A percentile compares a stretch with the other conserved stretches of the same genome.
Evolutionary conservation across 371 early-diverging fungal species (phyloP).

Genomic region (Gilbertella persicaria): DNA sequence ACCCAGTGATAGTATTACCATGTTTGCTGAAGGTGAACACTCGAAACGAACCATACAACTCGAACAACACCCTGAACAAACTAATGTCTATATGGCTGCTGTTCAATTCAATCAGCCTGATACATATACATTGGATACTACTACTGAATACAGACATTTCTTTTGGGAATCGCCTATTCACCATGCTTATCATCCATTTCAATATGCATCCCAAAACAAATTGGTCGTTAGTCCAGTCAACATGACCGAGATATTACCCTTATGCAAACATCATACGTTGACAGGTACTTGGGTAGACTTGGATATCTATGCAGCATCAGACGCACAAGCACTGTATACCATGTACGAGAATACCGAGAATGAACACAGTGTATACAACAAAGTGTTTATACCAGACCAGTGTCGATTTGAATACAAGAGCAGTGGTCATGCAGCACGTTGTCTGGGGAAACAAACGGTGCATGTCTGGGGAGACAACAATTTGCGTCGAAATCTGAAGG

Average conservation of each 20-base stretch:
- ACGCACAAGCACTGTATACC: constrained; percentile 33
- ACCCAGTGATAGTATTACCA: constrained; percentile 36
- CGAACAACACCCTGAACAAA: constrained; percentile 30
- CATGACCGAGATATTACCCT: constrained; percentile 8
- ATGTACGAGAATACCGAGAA: constrained; percentile 39
- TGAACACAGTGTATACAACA: constrained; percentile 25
- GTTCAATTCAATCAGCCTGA: constrained; percentile 36
- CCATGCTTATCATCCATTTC: constrained; percentile 36
- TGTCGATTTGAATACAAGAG: constrained; percentile 39
- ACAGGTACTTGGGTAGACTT: constrained; percentile 38
- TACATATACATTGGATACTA: constrained; percentile 27
- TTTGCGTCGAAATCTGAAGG: constrained; percentile 40
- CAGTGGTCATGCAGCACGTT: constrained; percentile 35
- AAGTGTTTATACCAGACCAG: constrained; percentile 37
- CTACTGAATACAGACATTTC: constrained; percentile 40
- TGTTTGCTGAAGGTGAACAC: constrained; percentile 34
- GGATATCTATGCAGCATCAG: constrained; percentile 12
- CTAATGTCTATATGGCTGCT: constrained; percentile 41
- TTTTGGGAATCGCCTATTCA: constrained; percentile 43
- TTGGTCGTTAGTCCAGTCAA: constrained; percentile 18
- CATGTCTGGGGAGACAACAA: constrained; percentile 49
- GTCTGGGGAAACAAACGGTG: constrained; percentile 30
- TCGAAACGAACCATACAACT: constrained; percentile 28
- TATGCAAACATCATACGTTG: constrained; percentile 18
- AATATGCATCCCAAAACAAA: constrained; percentile 33